phyloP scores from a whole-genome alignment of 2,329 filamentous ascomycete species.

The Cladophialophora psammophila region DNA sequence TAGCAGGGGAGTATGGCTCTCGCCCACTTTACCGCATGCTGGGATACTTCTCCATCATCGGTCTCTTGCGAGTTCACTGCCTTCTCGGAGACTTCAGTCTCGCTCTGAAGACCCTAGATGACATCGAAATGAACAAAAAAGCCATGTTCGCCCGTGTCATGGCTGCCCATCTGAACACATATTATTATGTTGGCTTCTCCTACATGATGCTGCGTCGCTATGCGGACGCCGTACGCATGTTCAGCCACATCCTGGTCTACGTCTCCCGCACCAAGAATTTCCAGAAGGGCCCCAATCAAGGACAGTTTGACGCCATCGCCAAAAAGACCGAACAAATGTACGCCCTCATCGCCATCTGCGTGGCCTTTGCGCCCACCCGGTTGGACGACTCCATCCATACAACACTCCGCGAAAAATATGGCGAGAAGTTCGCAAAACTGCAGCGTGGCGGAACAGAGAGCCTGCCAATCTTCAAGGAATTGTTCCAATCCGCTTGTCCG shows the following conservation, averaged over 20 bases:
- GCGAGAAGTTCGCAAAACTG: slow-evolving; percentile 95
- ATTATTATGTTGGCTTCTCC: slow-evolving; percentile 99
- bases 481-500: slow-evolving; percentile 96
- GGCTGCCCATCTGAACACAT: slow-evolving; percentile 99
- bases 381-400: slow-evolving; percentile 99
- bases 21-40: slow-evolving; percentile 97
- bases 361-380: slow-evolving; percentile 95
- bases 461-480: slow-evolving; percentile 95
- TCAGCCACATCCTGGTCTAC: slow-evolving; percentile 99
- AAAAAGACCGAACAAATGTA: slow-evolving; percentile 99
- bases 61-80: slow-evolving; percentile 93
- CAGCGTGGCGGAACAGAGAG: slow-evolving; percentile 95
- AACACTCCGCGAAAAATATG: slow-evolving; percentile 97
- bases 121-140: slow-evolving; percentile 99
- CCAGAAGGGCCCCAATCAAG: slow-evolving; percentile 82
- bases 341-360: slow-evolving; percentile 96
- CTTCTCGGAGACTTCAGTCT: slow-evolving; percentile 97
- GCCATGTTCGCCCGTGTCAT: slow-evolving; percentile 99
- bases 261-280: slow-evolving; percentile 99
- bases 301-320: slow-evolving; percentile 91
- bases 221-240: slow-evolving; percentile 98
- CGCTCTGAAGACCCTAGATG: slow-evolving; percentile 96
- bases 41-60: slow-evolving; percentile 99
- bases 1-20: slow-evolving; percentile 93
- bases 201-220: slow-evolving; percentile 99